A percentile compares a stretch with the other conserved stretches of the same genome.
Conservation (phyloP, 23 red algal species). For the Gracilaria domingensis region DNA sequence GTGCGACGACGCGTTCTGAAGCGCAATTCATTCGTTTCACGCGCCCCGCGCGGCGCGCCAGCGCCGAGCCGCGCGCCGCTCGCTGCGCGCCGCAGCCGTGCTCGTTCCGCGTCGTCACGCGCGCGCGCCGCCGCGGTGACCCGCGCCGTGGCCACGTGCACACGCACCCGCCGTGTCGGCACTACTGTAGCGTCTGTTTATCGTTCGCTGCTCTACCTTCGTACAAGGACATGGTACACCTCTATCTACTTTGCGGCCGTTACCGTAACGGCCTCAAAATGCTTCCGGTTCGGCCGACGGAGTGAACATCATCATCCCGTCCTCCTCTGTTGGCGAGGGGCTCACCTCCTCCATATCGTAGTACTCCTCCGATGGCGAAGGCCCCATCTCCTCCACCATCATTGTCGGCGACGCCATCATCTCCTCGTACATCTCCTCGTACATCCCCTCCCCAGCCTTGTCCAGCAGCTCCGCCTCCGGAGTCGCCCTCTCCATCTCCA, state of each 20-base stretch:
- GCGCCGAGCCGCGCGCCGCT: neutral
- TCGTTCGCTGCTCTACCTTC: too few species aligned
- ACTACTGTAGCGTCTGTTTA: too few species aligned
- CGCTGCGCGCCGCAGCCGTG: conserved; percentile 7
- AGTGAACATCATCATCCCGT: neutral
- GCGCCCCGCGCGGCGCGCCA: neutral
- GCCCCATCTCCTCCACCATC: neutral
- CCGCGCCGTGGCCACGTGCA: conserved; percentile 9
- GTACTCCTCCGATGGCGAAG: neutral
- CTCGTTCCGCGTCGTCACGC: neutral
- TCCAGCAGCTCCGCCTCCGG: neutral
- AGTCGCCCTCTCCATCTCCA: neutral
- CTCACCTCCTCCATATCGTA: too few species aligned
- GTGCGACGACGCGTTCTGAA: neutral
- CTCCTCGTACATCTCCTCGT: neutral
- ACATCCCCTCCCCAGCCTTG: neutral
- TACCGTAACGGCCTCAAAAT: too few species aligned
- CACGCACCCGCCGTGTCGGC: too few species aligned
- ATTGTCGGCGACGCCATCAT: neutral
- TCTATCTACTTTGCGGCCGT: too few species aligned
- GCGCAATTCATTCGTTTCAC: neutral
- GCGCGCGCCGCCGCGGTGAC: neutral
- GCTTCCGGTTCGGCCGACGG: too few species aligned
- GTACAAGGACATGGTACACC: too few species aligned
- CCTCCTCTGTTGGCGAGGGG: neutral